A percentile compares a stretch with the other conserved stretches of the same genome.
Conservation (phyloP, 2,329 filamentous ascomycete genomes). For the Dothistroma pini region DNA sequence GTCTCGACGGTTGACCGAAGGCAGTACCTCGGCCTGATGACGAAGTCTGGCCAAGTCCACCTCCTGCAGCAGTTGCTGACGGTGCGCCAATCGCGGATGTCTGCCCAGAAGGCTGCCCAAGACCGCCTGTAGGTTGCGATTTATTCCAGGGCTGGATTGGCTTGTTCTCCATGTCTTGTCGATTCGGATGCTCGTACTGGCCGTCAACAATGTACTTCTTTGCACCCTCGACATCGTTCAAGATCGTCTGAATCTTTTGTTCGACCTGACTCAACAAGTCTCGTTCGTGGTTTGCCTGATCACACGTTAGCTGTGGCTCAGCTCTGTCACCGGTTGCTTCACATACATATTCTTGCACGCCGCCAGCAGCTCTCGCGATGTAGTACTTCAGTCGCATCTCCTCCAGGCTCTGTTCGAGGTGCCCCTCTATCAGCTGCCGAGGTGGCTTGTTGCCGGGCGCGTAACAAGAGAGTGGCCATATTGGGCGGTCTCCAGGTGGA, state of each 20-base stretch:
- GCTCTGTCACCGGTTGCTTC: neutral
- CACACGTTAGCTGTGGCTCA: neutral
- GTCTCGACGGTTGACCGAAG: slow-evolving; percentile 12
- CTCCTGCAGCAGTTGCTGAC: slow-evolving; percentile 7
- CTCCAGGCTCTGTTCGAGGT: slow-evolving; percentile 81
- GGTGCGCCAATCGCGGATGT: slow-evolving; percentile 9
- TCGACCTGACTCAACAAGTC: slow-evolving; percentile 19
- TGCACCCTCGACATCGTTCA: slow-evolving; percentile 68
- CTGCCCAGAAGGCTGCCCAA: slow-evolving; percentile 12
- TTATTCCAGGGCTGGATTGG: slow-evolving; percentile 10
- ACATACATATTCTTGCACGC: slow-evolving; percentile 49
- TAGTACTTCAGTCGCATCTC: slow-evolving; percentile 76
- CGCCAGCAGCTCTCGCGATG: slow-evolving; percentile 59
- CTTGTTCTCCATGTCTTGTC: slow-evolving; percentile 35
- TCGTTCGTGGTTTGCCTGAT: slow-evolving; percentile 19
- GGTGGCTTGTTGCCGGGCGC: slow-evolving; percentile 73
- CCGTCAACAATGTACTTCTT: slow-evolving; percentile 64
- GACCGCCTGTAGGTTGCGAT: slow-evolving; percentile 6
- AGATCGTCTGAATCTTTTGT: slow-evolving; percentile 58
- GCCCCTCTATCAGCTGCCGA: slow-evolving; percentile 77
- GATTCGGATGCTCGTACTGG: slow-evolving; percentile 70
- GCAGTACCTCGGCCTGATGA: slow-evolving; percentile 1
- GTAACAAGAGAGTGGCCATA: slow-evolving; percentile 86
- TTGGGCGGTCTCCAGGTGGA: slow-evolving; percentile 57
- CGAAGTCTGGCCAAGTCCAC: slow-evolving; percentile 22